Conservation (phyloP, 2,329 filamentous ascomycete genomes). For the Diaporthe vexans region DNA sequence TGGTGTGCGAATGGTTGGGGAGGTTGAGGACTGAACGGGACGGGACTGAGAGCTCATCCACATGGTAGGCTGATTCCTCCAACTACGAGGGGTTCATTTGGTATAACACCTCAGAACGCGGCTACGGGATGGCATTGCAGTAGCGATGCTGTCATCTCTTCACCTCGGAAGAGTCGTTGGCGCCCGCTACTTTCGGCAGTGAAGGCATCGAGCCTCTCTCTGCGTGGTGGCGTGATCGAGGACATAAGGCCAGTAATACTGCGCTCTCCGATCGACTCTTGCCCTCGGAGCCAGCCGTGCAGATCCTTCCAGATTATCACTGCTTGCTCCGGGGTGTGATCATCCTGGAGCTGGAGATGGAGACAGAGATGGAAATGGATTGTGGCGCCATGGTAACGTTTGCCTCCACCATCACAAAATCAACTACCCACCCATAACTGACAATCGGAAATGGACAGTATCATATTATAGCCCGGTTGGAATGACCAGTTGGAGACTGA, state of each 20-base stretch:
- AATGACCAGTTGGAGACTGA: neutral
- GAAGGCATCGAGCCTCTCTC: neutral
- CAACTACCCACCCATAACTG: neutral
- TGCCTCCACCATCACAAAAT: neutral
- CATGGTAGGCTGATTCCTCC: neutral
- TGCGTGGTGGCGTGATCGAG: neutral
- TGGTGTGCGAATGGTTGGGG: slow-evolving; percentile 53
- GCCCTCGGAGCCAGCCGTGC: neutral
- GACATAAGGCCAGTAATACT: neutral
- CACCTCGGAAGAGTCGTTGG: neutral
- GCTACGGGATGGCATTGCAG: neutral
- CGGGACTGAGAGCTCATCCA: neutral
- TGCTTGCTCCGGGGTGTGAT: neutral
- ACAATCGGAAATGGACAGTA: neutral
- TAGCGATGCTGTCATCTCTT: too few relatives aligned
- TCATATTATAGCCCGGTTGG: neutral
- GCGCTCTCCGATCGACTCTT: neutral
- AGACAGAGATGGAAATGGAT: neutral
- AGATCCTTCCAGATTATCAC: too few relatives aligned
- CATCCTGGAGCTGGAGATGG: neutral
- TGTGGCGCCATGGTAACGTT: neutral
- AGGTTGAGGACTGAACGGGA: slow-evolving; percentile 47
- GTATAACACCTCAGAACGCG: too few relatives aligned
- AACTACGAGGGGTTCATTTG: too few relatives aligned
- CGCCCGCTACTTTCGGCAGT: neutral